phyloP scores from a whole-genome alignment of 139 green algal genomes.

The Yamagishiella unicocca region DNA sequence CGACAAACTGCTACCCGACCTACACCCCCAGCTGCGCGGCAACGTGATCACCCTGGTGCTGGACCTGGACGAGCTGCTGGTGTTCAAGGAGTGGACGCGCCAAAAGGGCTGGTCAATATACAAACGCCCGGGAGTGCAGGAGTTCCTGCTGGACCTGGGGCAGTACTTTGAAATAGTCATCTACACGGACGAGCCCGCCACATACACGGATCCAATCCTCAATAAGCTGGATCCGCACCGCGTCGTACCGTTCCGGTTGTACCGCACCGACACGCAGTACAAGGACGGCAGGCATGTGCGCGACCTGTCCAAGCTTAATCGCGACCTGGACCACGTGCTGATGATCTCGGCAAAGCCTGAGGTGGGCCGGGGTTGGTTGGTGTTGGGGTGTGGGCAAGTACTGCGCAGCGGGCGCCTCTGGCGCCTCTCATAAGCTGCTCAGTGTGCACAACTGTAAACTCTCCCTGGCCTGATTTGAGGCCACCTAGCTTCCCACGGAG shows the following conservation, averaged over 20 bases:
- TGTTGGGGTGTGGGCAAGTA: too few species aligned
- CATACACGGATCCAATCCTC: slow-evolving; percentile 93
- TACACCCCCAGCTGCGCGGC: slow-evolving; percentile 71
- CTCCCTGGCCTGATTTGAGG: slow-evolving; percentile 21
- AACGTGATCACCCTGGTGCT: slow-evolving; percentile 93
- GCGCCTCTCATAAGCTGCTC: too few species aligned
- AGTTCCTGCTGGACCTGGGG: slow-evolving; percentile 90
- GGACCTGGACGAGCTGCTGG: slow-evolving; percentile 94
- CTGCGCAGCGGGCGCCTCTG: too few species aligned
- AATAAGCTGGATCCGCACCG: slow-evolving; percentile 90
- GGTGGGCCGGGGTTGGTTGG: background rate
- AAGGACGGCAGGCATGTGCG: slow-evolving; percentile 88
- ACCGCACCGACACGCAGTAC: slow-evolving; percentile 93
- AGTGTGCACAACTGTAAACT: too few species aligned
- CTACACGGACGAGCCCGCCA: slow-evolving; percentile 89
- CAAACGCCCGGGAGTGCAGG: slow-evolving; percentile 89
- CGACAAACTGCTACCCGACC: slow-evolving; percentile 94
- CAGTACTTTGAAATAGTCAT: slow-evolving; percentile 94
- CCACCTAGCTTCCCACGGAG: too few species aligned
- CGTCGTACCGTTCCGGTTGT: slow-evolving; percentile 74
- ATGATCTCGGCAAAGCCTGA: slow-evolving; percentile 58
- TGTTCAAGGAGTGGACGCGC: slow-evolving; percentile 94
- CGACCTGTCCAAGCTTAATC: slow-evolving; percentile 96
- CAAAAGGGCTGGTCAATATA: slow-evolving; percentile 84
- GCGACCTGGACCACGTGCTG: slow-evolving; percentile 80